Evolutionary conservation across 305 asterid genomes (phyloP).

Genomic region (Plantago lanceolata): DNA sequence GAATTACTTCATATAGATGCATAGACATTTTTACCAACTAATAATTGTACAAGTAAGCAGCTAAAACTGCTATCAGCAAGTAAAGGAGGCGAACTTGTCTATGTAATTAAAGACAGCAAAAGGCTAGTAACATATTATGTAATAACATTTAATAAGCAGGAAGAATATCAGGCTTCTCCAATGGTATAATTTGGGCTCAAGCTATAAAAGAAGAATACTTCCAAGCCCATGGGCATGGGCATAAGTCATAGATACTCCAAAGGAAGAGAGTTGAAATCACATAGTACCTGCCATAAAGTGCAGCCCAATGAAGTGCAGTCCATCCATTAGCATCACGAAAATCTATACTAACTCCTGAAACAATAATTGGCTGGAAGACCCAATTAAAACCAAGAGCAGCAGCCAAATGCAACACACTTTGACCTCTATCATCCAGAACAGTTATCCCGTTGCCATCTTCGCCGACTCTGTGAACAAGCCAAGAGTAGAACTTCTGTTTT

Average conservation of each 20-base stretch:
- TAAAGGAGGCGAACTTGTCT: slow-evolving; percentile 1
- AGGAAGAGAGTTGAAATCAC: slow-evolving; percentile 13
- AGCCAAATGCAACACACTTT: slow-evolving; percentile 84
- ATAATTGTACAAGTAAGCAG: slow-evolving; percentile 7
- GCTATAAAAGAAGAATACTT: slow-evolving; percentile 7
- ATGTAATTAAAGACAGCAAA: neutral
- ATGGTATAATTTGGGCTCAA: neutral
- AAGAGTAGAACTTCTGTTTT: slow-evolving; percentile 58
- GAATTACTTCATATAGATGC: slow-evolving; percentile 2
- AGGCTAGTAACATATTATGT: slow-evolving; percentile 14
- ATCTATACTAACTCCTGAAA: slow-evolving; percentile 68
- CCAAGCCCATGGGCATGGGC: neutral
- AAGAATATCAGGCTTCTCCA: slow-evolving; percentile 17
- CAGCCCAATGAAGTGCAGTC: slow-evolving; percentile 99
- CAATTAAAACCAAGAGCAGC: slow-evolving; percentile 93
- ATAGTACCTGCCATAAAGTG: slow-evolving; percentile 78
- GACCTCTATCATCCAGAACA: slow-evolving; percentile 67
- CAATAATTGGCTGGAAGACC: slow-evolving; percentile 65
- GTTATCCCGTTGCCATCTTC: slow-evolving; percentile 61
- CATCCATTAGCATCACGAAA: slow-evolving; percentile 93
- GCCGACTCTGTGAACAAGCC: slow-evolving; percentile 61
- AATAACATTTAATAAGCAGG: neutral
- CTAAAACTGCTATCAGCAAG: slow-evolving; percentile 1
- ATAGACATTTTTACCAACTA: slow-evolving; percentile 1
- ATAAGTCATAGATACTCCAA: neutral